Evolutionary conservation across 2,329 filamentous ascomycete species (phyloP).

Genomic region (Kalmusia sp.): DNA sequence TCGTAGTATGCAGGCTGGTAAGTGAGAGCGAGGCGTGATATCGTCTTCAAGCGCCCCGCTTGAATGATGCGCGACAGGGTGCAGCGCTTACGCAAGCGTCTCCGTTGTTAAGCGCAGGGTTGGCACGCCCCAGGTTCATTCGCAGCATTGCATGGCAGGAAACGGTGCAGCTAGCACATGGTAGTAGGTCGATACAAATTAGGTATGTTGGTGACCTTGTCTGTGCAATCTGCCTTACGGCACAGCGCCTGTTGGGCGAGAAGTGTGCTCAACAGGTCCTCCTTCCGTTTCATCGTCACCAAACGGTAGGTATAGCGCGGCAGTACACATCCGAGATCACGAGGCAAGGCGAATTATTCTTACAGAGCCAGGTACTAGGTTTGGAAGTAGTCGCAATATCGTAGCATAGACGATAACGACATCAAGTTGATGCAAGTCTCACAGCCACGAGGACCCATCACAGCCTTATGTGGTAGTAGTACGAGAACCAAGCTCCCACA

Average conservation of each 20-base stretch:
- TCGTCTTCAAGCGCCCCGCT: background rate
- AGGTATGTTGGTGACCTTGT: background rate
- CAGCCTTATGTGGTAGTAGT: no score
- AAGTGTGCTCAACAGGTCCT: no score
- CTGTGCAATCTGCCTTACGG: background rate
- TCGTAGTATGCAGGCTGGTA: background rate
- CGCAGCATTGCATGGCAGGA: background rate
- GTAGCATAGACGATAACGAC: background rate
- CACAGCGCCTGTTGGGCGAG: conserved; percentile 3
- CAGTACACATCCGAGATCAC: no score
- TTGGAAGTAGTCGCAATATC: background rate
- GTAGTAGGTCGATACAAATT: background rate
- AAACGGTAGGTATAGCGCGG: no score
- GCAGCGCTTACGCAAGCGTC: conserved; percentile 8
- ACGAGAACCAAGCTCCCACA: no score
- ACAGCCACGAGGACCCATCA: conserved; percentile 1
- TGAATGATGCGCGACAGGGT: background rate
- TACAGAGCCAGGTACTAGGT: no score
- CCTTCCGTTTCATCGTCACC: no score
- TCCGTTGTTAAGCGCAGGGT: conserved; percentile 3
- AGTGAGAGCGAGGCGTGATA: background rate
- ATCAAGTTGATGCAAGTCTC: background rate
- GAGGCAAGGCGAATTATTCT: no score
- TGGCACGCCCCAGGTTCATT: conserved; percentile 5
- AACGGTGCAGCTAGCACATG: conserved; percentile 1